phyloP scores from a whole-genome alignment of 2,329 filamentous ascomycete genomes.

The Diaporthe capsici region DNA sequence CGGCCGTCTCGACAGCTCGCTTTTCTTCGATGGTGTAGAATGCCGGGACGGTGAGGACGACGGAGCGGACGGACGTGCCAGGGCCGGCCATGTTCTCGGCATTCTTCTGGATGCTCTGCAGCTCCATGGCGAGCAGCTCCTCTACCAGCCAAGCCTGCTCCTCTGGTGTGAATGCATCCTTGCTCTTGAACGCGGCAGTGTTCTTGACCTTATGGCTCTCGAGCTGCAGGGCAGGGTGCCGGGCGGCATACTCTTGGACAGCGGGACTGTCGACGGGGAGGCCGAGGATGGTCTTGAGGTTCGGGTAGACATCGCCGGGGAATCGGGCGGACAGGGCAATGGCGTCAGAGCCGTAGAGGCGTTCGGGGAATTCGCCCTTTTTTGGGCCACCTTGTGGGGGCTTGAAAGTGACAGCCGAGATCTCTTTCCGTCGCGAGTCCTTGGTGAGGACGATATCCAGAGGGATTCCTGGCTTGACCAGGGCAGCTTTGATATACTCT shows the following conservation, averaged over 20 bases:
- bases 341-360: constrained; percentile 92
- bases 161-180: constrained; percentile 69
- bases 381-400: constrained; percentile 77
- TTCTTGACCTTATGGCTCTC: constrained; percentile 71
- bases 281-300: constrained; percentile 92
- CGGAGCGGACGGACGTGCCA: constrained; percentile 80
- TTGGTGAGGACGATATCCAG: constrained; percentile 98
- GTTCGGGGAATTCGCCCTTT: constrained; percentile 82
- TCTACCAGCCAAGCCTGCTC: constrained; percentile 84
- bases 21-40: constrained; percentile 95
- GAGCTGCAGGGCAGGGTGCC: constrained; percentile 84
- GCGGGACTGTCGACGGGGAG: constrained; percentile 72
- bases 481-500: constrained; percentile 94
- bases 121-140: constrained; percentile 95
- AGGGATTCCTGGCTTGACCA: constrained; percentile 96
- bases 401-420: constrained; percentile 93
- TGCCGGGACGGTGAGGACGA: constrained; percentile 89
- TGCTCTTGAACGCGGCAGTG: constrained; percentile 87
- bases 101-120: constrained; percentile 91
- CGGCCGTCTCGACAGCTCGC: constrained; percentile 86
- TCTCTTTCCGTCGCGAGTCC: constrained; percentile 96
- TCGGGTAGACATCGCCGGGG: constrained; percentile 93
- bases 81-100: constrained; percentile 87
- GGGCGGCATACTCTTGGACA: constrained; percentile 77
- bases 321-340: constrained; percentile 89